Conservation (phyloP, 257 asterid genomes). For the Mentha longifolia region DNA sequence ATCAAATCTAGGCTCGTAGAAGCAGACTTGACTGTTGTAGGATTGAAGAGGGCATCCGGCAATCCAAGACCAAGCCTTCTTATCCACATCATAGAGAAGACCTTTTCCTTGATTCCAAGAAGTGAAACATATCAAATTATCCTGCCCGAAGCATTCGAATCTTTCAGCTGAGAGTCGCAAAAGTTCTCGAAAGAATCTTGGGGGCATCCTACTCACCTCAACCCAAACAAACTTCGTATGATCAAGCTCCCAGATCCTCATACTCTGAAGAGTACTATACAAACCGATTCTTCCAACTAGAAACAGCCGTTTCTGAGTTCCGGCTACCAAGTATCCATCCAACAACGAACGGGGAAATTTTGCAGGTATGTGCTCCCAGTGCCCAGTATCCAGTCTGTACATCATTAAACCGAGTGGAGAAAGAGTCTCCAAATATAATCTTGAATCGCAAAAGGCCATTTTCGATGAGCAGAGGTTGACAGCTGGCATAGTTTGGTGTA, state of each 20-base stretch:
- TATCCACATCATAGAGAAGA: constrained; percentile 90
- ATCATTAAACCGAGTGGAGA: constrained; percentile 97
- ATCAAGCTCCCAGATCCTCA: constrained; percentile 99
- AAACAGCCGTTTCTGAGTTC: constrained; percentile 81
- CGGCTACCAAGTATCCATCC: constrained; percentile 98
- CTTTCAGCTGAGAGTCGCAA: constrained; percentile 93
- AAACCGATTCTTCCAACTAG: constrained; percentile 95
- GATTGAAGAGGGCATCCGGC: constrained; percentile 96
- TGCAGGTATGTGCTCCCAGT: constrained; percentile 98
- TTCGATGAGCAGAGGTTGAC: constrained; percentile 96
- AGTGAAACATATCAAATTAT: constrained; percentile 91
- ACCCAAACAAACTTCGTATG: constrained; percentile 79
- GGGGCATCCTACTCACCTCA: constrained; percentile 95
- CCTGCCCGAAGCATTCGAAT: constrained; percentile 97
- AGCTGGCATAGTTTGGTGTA: constrained; percentile 95
- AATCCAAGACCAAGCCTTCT: constrained; percentile 96
- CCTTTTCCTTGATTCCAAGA: constrained; percentile 99
- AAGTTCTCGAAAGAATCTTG: constrained; percentile 86
- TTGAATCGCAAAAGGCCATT: constrained; percentile 97
- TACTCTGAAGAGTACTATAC: constrained; percentile 87
- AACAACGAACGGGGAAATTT: constrained; percentile 90
- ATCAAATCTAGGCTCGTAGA: constrained; percentile 98
- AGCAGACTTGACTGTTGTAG: constrained; percentile 92
- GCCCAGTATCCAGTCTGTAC: constrained; percentile 83
- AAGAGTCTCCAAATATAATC: constrained; percentile 83